A percentile compares a stretch with the other conserved stretches of the same genome.
phyloP scores from a whole-genome alignment of 441 rosid species.

The Gossypium davidsonii region DNA sequence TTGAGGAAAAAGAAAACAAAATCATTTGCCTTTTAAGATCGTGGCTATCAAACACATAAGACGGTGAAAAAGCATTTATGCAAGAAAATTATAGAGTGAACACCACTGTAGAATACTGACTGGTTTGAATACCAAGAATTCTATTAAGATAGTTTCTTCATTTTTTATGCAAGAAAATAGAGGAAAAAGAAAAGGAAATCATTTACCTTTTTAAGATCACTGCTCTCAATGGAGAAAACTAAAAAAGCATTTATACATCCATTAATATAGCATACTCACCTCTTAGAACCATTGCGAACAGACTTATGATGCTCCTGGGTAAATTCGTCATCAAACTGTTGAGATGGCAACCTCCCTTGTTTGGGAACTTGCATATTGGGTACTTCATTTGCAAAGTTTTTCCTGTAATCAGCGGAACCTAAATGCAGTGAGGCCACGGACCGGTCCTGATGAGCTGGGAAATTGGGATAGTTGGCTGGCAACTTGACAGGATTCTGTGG shows the following conservation, averaged over 20 bases:
- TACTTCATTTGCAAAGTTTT: slow-evolving; percentile 23
- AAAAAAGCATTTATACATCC: slow-evolving; percentile 17
- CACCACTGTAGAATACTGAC: too few species aligned
- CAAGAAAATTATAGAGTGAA: too few species aligned
- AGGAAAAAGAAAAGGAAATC: too few species aligned
- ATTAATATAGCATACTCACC: slow-evolving; percentile 33
- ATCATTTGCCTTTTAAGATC: background rate
- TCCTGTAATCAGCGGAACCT: slow-evolving; percentile 24
- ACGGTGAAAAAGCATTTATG: background rate
- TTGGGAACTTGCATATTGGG: slow-evolving; percentile 38
- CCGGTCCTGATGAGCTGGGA: slow-evolving; percentile 28
- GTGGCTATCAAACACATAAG: background rate
- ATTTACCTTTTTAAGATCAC: background rate
- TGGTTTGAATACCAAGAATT: too few species aligned
- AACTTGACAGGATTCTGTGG: slow-evolving; percentile 32
- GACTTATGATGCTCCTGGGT: slow-evolving; percentile 26
- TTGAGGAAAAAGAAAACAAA: background rate
- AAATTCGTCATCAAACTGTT: slow-evolving; percentile 26
- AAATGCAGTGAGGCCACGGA: slow-evolving; percentile 26
- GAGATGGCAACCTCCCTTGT: slow-evolving; percentile 36
- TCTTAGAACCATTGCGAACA: slow-evolving; percentile 36
- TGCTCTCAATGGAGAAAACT: background rate
- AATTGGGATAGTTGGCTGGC: slow-evolving; percentile 26
- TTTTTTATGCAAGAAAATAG: too few species aligned
- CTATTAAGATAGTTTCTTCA: too few species aligned